Conservation (phyloP, 306 rosid species). For the Prunus campanulata region DNA sequence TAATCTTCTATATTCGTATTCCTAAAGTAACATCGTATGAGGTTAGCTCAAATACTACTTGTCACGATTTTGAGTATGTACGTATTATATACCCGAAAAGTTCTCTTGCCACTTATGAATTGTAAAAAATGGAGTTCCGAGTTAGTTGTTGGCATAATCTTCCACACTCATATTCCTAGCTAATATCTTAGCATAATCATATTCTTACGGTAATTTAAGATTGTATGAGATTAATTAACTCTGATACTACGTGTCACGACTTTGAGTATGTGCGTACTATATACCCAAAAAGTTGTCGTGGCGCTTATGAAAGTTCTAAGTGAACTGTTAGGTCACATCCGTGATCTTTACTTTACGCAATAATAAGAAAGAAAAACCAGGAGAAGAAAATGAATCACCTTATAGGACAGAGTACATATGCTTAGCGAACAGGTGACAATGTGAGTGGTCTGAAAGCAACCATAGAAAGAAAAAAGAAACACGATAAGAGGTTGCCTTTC, state of each 20-base stretch:
- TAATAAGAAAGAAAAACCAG: neutral
- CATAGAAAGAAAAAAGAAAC: conserved; percentile 1
- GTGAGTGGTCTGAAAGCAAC: conserved; percentile 24
- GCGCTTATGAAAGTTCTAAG: neutral
- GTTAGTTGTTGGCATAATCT: neutral
- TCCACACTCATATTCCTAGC: neutral
- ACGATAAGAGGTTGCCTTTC: conserved; percentile 10
- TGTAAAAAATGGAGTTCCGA: neutral
- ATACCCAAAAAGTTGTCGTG: neutral
- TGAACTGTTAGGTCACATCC: conserved; percentile 6
- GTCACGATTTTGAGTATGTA: neutral
- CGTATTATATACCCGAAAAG: no score
- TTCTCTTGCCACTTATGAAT: no score
- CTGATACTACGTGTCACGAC: neutral
- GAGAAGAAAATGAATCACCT: conserved; percentile 20
- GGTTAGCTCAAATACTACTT: neutral
- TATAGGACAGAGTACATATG: conserved; percentile 32
- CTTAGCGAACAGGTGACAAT: conserved; percentile 13
- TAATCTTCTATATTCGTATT: neutral
- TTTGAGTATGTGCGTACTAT: no score
- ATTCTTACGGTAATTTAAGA: neutral
- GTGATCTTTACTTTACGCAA: neutral
- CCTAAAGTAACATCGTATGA: neutral
- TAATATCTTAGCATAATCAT: neutral
- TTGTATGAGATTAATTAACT: neutral